These are phyloP conservation scores for Dillenia suffruticosa DNA, from an alignment of 164 flowering plant species.

Conservation along the genomic window DNA sequence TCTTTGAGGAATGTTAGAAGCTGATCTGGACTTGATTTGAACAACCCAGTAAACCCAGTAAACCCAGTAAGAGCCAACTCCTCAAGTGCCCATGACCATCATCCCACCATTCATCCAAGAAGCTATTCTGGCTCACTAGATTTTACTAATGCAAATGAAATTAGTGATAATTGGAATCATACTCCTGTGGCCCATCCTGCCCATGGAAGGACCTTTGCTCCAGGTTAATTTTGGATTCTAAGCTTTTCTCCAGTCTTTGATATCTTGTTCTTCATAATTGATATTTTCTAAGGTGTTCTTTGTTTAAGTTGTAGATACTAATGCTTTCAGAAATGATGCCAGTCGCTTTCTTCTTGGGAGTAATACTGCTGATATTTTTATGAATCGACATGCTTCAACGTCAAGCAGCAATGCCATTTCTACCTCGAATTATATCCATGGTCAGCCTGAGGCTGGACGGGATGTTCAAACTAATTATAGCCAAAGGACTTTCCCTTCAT, in stretches of 20 bases:
- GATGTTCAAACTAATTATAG: too few species aligned
- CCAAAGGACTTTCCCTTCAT: too few species aligned
- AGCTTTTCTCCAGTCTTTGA: not conserved
- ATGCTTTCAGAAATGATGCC: too few species aligned
- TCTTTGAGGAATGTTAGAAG: constrained; percentile 18
- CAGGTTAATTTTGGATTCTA: constrained; percentile 12
- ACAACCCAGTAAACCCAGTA: constrained; percentile 5
- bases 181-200: not conserved
- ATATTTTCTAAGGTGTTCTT: not conserved
- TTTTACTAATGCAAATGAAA: not conserved
- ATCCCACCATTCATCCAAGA: constrained; percentile 1
- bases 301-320: not conserved
- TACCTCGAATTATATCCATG: too few species aligned
- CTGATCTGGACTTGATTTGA: constrained; percentile 14
- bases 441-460: too few species aligned
- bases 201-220: constrained; percentile 4
- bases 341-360: too few species aligned
- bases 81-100: constrained; percentile 5
- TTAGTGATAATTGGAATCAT: not conserved
- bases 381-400: too few species aligned
- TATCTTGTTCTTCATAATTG: too few species aligned
- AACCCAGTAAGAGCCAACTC: constrained; percentile 2
- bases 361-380: too few species aligned
- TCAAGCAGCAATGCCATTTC: too few species aligned
- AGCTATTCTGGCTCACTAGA: constrained; percentile 2